These are phyloP conservation scores for Venturiaceae sp. DNA, from an alignment of 2,329 filamentous ascomycete genomes.

Conservation along the genomic window DNA sequence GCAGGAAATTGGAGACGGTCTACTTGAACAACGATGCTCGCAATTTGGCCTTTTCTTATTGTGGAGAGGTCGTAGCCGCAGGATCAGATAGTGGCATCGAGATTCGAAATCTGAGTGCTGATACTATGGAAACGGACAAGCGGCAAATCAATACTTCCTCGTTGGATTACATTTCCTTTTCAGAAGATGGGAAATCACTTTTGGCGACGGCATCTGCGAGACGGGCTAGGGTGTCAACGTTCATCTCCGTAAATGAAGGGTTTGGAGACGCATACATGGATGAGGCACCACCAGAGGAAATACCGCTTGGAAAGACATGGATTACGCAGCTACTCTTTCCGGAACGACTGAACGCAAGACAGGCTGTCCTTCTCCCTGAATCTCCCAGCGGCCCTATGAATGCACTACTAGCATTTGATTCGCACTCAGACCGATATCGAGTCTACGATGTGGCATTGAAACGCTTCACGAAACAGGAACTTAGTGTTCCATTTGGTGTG, in stretches of 20 bases:
- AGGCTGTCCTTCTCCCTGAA: slow-evolving; percentile 28
- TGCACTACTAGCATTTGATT: slow-evolving; percentile 27
- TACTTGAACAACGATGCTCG: slow-evolving; percentile 69
- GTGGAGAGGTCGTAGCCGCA: slow-evolving; percentile 70
- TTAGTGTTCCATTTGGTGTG: slow-evolving; percentile 26
- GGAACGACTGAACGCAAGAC: slow-evolving; percentile 25
- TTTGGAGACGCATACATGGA: slow-evolving; percentile 29
- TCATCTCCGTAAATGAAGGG: slow-evolving; percentile 27
- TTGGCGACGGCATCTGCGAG: slow-evolving; percentile 27
- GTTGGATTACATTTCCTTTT: slow-evolving; percentile 27
- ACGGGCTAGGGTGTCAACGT: slow-evolving; percentile 23
- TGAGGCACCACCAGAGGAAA: slow-evolving; percentile 23
- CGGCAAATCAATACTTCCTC: slow-evolving; percentile 25
- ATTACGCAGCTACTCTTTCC: slow-evolving; percentile 30
- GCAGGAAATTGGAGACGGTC: slow-evolving; percentile 52
- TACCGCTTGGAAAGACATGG: slow-evolving; percentile 25
- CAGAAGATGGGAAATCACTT: slow-evolving; percentile 27
- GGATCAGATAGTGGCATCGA: slow-evolving; percentile 57
- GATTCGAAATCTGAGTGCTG: slow-evolving; percentile 2
- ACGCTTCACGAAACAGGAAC: slow-evolving; percentile 27
- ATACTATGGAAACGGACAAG: slow-evolving; percentile 18
- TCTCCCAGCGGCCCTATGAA: slow-evolving; percentile 26
- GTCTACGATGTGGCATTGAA: slow-evolving; percentile 28
- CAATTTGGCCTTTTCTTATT: slow-evolving; percentile 71
- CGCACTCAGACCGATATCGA: slow-evolving; percentile 28